Percentiles rank a stretch among this genome's conserved stretches.
Evolutionary conservation across 2,329 filamentous ascomycete species (phyloP).

Genomic region (Trichoderma harzianum): DNA sequence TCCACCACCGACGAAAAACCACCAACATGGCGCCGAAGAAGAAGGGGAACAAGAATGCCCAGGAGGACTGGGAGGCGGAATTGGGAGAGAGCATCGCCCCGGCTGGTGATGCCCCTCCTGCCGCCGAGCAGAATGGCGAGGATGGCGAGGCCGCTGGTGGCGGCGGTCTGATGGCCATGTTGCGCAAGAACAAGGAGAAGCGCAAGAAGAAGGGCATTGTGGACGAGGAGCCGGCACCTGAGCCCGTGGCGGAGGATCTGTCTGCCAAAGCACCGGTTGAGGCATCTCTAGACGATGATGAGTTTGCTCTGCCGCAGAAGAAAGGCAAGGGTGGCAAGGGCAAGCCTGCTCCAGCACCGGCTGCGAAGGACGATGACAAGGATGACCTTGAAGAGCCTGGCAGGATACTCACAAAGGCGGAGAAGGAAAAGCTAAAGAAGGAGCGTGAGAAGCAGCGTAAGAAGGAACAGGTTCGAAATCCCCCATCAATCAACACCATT

Average conservation of each 20-base stretch:
- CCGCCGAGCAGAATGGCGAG: slow-evolving; percentile 45
- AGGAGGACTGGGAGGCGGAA: slow-evolving; percentile 94
- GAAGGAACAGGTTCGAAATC: slow-evolving; percentile 76
- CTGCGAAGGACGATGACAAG: slow-evolving; percentile 48
- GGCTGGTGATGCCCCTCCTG: slow-evolving; percentile 48
- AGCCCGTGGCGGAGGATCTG: slow-evolving; percentile 38
- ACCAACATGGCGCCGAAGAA: slow-evolving; percentile 88
- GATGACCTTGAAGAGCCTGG: slow-evolving; percentile 53
- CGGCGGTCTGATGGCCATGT: slow-evolving; percentile 72
- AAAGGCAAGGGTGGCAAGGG: slow-evolving; percentile 57
- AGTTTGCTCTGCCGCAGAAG: slow-evolving; percentile 80
- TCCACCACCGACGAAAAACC: not conserved
- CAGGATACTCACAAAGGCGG: slow-evolving; percentile 87
- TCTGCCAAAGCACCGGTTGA: slow-evolving; percentile 72
- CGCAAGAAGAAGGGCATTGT: slow-evolving; percentile 86
- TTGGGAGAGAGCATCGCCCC: slow-evolving; percentile 75
- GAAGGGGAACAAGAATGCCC: slow-evolving; percentile 77
- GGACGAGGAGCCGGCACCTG: slow-evolving; percentile 58
- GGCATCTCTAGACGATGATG: slow-evolving; percentile 79
- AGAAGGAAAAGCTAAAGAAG: slow-evolving; percentile 98
- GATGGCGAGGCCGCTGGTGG: slow-evolving; percentile 52
- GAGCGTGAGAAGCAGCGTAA: slow-evolving; percentile 98
- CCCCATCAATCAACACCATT: not conserved
- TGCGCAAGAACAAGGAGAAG: slow-evolving; percentile 80
- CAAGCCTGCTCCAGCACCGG: slow-evolving; percentile 37